phyloP scores from a whole-genome alignment of 306 rosid species.

The Trifolium fragiferum region DNA sequence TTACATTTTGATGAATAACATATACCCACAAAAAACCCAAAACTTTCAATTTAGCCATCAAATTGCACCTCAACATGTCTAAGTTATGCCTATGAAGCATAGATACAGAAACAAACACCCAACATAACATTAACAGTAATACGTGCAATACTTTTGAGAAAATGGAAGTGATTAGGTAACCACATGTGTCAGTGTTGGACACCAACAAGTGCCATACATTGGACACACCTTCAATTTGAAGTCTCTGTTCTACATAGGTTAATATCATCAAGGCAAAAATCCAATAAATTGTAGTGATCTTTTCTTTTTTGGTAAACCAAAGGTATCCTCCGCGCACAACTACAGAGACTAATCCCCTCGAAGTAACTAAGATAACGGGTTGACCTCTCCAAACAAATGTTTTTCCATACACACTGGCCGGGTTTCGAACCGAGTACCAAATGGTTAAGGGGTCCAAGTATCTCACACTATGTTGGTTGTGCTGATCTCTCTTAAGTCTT shows the following conservation, averaged over 20 bases:
- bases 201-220: background rate
- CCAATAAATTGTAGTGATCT: background rate
- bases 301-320: too few species aligned
- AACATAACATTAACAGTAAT: background rate
- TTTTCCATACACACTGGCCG: too few species aligned
- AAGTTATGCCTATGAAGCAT: background rate
- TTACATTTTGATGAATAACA: background rate
- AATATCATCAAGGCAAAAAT: background rate
- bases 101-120: background rate
- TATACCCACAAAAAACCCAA: background rate
- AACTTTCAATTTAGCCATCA: constrained; percentile 4
- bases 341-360: too few species aligned
- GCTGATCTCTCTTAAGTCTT: background rate
- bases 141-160: background rate
- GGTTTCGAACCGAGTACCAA: too few species aligned
- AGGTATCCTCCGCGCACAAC: too few species aligned
- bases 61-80: background rate
- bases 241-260: background rate
- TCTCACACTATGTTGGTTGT: too few species aligned
- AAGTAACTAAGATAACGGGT: too few species aligned
- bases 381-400: too few species aligned
- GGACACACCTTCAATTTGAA: background rate
- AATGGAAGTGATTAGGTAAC: background rate
- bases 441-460: too few species aligned
- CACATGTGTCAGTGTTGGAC: background rate